Conservation (phyloP, 2,329 filamentous ascomycete genomes). For the Daldinia sp. region DNA sequence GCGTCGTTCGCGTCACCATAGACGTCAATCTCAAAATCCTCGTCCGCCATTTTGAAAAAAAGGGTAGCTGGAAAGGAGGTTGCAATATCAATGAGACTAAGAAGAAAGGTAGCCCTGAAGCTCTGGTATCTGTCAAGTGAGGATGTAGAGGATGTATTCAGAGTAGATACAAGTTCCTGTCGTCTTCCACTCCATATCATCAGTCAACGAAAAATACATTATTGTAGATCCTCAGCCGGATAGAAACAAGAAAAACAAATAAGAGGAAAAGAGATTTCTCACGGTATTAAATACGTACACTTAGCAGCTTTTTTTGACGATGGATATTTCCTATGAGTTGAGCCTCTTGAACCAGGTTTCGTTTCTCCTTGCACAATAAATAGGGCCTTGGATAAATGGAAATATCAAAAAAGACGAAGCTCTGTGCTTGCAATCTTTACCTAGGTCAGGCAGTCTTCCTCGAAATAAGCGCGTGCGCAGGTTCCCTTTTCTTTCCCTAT, state of each 20-base stretch:
- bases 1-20: conserved; percentile 63
- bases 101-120: conserved; percentile 39
- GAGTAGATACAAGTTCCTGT: conserved; percentile 54
- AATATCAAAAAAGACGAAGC: conserved; percentile 68
- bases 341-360: conserved; percentile 27
- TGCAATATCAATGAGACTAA: conserved; percentile 45
- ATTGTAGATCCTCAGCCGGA: conserved; percentile 26
- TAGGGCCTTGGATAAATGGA: conserved; percentile 46
- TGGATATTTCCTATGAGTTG: conserved; percentile 32
- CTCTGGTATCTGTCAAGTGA: conserved; percentile 43
- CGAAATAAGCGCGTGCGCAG: conserved; percentile 27
- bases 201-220: conserved; percentile 48
- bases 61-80: conserved; percentile 36
- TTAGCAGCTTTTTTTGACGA: conserved; percentile 48
- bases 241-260: conserved; percentile 40
- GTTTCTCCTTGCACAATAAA: conserved; percentile 21
- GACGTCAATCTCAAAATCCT: conserved; percentile 77
- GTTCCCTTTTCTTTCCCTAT: conserved; percentile 7
- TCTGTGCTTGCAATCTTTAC: conserved; percentile 68
- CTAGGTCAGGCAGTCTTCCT: conserved; percentile 30
- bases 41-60: conserved; percentile 66
- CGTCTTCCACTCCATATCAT: conserved; percentile 47
- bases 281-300: conserved; percentile 65
- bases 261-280: conserved; percentile 47
- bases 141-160: conserved; percentile 48